Base-by-base conservation (phyloP, 2,329 filamentous ascomycete genomes). In the Beauveria medogensis region DNA sequence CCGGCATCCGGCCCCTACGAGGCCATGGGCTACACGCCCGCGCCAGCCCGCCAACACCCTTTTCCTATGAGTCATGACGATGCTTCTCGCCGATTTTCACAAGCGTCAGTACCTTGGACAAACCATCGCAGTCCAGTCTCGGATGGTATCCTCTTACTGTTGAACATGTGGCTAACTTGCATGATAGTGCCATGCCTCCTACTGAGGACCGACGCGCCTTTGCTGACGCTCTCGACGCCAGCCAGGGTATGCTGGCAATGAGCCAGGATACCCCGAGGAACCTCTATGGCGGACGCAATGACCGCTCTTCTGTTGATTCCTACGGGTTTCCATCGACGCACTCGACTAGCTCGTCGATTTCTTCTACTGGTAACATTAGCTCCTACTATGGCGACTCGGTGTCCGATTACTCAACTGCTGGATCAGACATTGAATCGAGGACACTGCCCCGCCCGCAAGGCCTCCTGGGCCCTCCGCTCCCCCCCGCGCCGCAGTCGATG, bases 241-340 rank as follows among this genome's bases (percentile, higher is more conserved):
- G 92, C 72, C 89, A 94, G 64, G 91, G 92, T 67, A 97, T 97
- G 90, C 83, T 97, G 28, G 91, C 92, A 43, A 90, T 97, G 83
- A 96, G 91, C 82, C 92, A 97, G 76, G 92, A 97, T 68, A 96
- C 92, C 1, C 91, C 92, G 14, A 82, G 92, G 64, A 94, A 93
- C 71, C 91, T 96, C 68, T 96, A 96, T 70, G 91, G 89, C 63
- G 82, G 84, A 65, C 78, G 81, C 64, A 77, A 86, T 61, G 82
- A 83, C 62, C 82, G 91, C 65, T 87, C 85, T 60, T 92, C 92
- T 1, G 82, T 85, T 60, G 92, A 96, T 70, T 92, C 92, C 1
- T 97, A 97, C 71, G 91, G 91, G 16, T 97, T 97, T 74, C 92
- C 93, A 7, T 85, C 91, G 16, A 83, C 88, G 20, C 89, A 94